These are phyloP conservation scores for Haplosporangium sp. DNA, from an alignment of 371 early-diverging fungal genomes.

Conservation along the genomic window DNA sequence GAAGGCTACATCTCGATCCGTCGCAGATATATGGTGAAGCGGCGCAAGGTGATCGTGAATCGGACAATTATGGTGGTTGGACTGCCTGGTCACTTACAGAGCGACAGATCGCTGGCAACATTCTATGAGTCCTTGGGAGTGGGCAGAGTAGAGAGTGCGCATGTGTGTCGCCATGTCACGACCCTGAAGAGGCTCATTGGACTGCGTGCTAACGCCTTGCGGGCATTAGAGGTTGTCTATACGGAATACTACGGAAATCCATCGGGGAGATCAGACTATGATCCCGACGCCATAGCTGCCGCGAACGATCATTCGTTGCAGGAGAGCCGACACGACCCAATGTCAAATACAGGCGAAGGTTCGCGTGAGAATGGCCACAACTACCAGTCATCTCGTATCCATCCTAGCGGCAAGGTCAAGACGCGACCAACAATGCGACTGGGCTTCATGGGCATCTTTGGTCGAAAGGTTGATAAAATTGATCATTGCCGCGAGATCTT, in stretches of 20 bases:
- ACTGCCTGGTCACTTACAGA: constrained; percentile 64
- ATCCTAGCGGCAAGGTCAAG: constrained; percentile 4
- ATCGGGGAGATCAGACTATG: constrained; percentile 44
- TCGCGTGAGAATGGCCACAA: background rate
- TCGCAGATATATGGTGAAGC: constrained; percentile 62
- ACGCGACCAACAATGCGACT: constrained; percentile 48
- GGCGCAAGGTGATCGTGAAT: constrained; percentile 63
- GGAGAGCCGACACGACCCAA: background rate
- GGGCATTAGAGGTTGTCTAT: constrained; percentile 54
- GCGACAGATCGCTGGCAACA: constrained; percentile 63
- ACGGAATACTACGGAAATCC: constrained; percentile 53
- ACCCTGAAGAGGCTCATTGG: constrained; percentile 52
- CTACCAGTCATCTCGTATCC: background rate
- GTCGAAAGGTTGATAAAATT: constrained; percentile 55
- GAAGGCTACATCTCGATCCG: constrained; percentile 70
- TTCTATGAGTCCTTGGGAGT: constrained; percentile 71
- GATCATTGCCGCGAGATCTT: constrained; percentile 51
- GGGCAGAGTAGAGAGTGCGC: constrained; percentile 71
- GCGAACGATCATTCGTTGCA: constrained; percentile 31
- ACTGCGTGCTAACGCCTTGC: constrained; percentile 50
- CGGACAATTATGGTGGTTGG: constrained; percentile 71
- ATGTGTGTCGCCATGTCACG: constrained; percentile 67
- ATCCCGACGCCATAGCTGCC: constrained; percentile 37
- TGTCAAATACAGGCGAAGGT: background rate
- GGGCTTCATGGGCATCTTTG: constrained; percentile 54